A percentile compares a stretch with the other conserved stretches of the same genome.
Conservation (phyloP, 1,139 yeast genomes). For the Schizosaccharomyces versatilis region DNA sequence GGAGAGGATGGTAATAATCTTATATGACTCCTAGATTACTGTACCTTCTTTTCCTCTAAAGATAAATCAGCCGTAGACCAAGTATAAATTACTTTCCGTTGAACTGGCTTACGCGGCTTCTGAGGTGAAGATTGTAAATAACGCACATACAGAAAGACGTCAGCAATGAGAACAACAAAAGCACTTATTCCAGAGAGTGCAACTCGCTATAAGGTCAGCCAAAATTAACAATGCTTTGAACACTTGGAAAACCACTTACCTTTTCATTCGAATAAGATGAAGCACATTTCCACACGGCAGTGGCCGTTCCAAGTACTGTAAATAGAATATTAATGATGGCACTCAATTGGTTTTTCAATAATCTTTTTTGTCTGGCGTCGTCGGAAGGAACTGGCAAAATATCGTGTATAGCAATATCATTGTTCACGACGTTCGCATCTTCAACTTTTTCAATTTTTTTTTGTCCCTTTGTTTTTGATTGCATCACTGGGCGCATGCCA, state of each 20-base stretch:
- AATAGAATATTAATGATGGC: neutral
- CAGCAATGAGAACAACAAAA: neutral
- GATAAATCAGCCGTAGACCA: neutral
- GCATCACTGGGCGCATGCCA: neutral
- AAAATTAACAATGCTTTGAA: neutral
- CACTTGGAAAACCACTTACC: neutral
- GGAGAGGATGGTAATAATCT: slow-evolving; percentile 30
- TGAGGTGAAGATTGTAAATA: neutral
- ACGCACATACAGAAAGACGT: neutral
- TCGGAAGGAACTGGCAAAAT: no score
- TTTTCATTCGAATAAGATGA: neutral
- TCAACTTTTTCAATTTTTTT: neutral
- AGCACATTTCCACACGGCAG: neutral
- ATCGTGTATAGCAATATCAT: no score
- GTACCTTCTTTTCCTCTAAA: neutral
- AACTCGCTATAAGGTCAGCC: neutral
- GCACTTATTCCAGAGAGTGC: neutral
- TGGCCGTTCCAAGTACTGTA: neutral
- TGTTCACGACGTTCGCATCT: neutral
- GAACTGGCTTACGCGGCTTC: neutral
- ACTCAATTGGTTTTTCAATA: neutral
- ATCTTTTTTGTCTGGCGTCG: neutral
- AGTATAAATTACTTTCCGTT: neutral
- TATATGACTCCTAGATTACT: no score
- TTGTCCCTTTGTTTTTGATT: neutral